A percentile compares a stretch with the other conserved stretches of the same genome.
Evolutionary conservation across 768 basidiomycete species (phyloP).

Genomic region (Rhizopogon sp.): DNA sequence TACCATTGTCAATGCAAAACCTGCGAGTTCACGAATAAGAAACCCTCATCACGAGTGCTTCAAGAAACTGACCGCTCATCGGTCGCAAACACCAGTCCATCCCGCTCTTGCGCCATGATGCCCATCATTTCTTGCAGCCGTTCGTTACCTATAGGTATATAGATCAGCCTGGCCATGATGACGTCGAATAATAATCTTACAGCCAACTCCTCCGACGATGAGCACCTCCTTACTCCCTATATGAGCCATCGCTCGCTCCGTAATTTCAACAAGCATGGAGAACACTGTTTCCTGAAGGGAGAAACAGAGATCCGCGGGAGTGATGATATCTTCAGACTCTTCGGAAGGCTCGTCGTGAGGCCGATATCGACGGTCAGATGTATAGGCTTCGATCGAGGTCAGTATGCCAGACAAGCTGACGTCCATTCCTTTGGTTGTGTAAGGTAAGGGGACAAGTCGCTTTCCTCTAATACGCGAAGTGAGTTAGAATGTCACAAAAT

Average conservation of each 20-base stretch:
- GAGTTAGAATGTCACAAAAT: background rate
- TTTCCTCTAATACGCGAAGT: constrained; percentile 56
- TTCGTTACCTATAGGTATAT: constrained; percentile 63
- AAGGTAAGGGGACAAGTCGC: constrained; percentile 79
- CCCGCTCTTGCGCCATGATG: constrained; percentile 89
- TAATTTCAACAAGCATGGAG: constrained; percentile 98
- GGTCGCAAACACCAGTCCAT: constrained; percentile 87
- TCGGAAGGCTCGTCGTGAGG: constrained; percentile 33
- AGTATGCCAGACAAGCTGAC: constrained; percentile 93
- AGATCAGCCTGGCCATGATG: background rate
- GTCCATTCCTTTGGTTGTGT: constrained; percentile 99
- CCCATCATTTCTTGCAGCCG: constrained; percentile 98
- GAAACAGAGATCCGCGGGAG: constrained; percentile 94
- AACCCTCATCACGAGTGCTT: background rate
- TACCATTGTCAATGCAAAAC: constrained; percentile 99
- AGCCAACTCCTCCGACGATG: constrained; percentile 99
- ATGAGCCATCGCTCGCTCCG: constrained; percentile 98
- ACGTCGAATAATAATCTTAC: constrained; percentile 45
- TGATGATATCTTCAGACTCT: constrained; percentile 64
- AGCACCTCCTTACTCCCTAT: constrained; percentile 94
- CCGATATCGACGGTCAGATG: constrained; percentile 80
- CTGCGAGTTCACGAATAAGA: constrained; percentile 34
- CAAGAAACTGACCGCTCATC: constrained; percentile 72
- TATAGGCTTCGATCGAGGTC: constrained; percentile 84
- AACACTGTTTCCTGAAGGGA: constrained; percentile 96